These are phyloP conservation scores for Excoecaria cochinchinensis DNA, from an alignment of 345 rosid genomes.

Conservation along the genomic window DNA sequence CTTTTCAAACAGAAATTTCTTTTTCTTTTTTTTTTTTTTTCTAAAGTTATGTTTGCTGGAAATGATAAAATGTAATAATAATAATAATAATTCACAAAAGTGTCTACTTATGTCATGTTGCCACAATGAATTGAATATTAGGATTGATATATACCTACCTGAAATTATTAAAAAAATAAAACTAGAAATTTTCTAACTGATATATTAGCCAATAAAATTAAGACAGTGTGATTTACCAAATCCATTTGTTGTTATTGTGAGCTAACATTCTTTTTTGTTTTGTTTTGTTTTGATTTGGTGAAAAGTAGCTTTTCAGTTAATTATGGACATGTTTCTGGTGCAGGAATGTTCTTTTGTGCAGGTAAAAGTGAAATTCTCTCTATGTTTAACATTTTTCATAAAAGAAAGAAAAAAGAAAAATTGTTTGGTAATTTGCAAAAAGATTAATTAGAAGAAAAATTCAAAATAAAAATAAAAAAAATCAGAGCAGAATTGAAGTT, in stretches of 20 bases:
- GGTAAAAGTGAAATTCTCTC: too few species aligned
- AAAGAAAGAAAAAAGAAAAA: too few species aligned
- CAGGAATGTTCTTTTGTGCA: not conserved
- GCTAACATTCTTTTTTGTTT: not conserved
- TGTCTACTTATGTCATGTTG: not conserved
- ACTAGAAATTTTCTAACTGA: not conserved
- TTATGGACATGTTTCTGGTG: not conserved
- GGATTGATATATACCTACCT: not conserved
- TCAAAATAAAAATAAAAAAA: not conserved
- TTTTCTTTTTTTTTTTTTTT: conserved; percentile 1
- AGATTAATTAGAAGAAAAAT: too few species aligned
- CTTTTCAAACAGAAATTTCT: too few species aligned
- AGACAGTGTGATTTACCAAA: not conserved
- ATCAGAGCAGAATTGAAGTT: not conserved
- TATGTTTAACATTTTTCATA: too few species aligned
- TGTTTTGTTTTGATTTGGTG: too few species aligned
- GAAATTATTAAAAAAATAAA: not conserved
- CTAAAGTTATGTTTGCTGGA: not conserved
- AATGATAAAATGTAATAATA: not conserved
- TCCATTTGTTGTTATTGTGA: not conserved
- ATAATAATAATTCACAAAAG: not conserved
- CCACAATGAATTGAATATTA: not conserved
- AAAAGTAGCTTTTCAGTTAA: too few species aligned
- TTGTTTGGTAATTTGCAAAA: too few species aligned
- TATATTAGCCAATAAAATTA: not conserved